These are phyloP conservation scores for Populus hybrid DNA, from an alignment of 441 rosid genomes.

Conservation along the genomic window DNA sequence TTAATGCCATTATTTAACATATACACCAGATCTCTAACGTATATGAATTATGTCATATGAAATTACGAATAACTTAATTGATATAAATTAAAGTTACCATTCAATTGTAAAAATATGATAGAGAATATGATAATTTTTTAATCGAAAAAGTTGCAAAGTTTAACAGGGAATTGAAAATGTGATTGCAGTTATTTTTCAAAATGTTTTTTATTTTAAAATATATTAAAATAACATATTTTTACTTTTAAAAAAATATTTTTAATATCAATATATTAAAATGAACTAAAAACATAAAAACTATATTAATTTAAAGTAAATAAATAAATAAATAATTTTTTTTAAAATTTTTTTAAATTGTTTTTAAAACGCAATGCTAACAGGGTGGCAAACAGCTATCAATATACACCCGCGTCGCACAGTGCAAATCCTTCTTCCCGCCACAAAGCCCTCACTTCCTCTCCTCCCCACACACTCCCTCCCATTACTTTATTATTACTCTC, in stretches of 20 bases:
- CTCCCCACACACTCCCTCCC: not conserved
- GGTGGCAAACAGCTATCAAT: not conserved
- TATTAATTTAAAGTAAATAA: too few relatives aligned
- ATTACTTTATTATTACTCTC: not conserved
- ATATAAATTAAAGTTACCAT: not conserved
- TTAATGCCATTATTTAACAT: not conserved
- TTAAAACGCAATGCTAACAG: too few relatives aligned
- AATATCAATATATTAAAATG: too few relatives aligned
- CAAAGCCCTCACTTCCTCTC: not conserved
- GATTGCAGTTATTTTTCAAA: too few relatives aligned
- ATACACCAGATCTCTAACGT: not conserved
- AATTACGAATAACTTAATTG: not conserved
- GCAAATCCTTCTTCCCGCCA: conserved; percentile 29
- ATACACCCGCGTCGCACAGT: not conserved
- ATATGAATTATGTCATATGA: not conserved
- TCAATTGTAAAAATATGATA: not conserved
- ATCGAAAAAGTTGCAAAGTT: too few relatives aligned
- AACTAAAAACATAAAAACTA: too few relatives aligned
- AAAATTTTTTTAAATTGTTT: too few relatives aligned
- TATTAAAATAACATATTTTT: too few relatives aligned
- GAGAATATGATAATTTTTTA: not conserved
- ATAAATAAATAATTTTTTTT: too few relatives aligned
- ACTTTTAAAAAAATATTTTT: too few relatives aligned
- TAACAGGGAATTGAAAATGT: too few relatives aligned
- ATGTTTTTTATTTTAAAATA: too few relatives aligned